phyloP scores from a whole-genome alignment of 2,329 filamentous ascomycete genomes.

The Parastagonospora avenae region DNA sequence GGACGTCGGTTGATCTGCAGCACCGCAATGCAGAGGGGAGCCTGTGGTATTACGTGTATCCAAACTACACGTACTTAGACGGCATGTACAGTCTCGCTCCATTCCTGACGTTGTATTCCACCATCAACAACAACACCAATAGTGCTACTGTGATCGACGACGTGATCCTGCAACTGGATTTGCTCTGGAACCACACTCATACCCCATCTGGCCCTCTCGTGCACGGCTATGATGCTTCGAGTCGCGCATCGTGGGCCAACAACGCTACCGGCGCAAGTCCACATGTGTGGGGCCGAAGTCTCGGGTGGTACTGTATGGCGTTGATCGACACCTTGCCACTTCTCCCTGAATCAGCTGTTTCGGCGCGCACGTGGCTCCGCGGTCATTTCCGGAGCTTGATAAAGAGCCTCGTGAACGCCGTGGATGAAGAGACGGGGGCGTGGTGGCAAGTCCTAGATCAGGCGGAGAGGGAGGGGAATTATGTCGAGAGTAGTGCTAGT shows the following conservation, averaged over 20 bases:
- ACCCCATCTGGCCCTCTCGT: constrained; percentile 54
- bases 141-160: constrained; percentile 17
- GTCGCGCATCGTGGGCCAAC: constrained; percentile 59
- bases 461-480: constrained; percentile 58
- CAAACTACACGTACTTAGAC: constrained; percentile 60
- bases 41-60: constrained; percentile 51
- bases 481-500: constrained; percentile 64
- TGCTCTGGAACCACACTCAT: constrained; percentile 52
- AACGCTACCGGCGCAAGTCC: constrained; percentile 57
- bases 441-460: constrained; percentile 65
- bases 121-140: constrained; percentile 1
- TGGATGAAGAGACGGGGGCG: constrained; percentile 44
- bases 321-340: constrained; percentile 57
- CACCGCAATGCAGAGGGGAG: constrained; percentile 34
- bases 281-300: constrained; percentile 59
- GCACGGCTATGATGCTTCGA: constrained; percentile 61
- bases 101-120: constrained; percentile 45
- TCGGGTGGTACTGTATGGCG: constrained; percentile 62
- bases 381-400: constrained; percentile 7
- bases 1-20: constrained; percentile 34
- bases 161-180: constrained; percentile 31
- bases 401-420: constrained; percentile 46
- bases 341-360: constrained; percentile 15
- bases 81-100: constrained; percentile 58
- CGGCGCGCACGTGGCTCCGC: constrained; percentile 1